phyloP scores from a whole-genome alignment of 805 yeast species.

The Yarrowia sp. region DNA sequence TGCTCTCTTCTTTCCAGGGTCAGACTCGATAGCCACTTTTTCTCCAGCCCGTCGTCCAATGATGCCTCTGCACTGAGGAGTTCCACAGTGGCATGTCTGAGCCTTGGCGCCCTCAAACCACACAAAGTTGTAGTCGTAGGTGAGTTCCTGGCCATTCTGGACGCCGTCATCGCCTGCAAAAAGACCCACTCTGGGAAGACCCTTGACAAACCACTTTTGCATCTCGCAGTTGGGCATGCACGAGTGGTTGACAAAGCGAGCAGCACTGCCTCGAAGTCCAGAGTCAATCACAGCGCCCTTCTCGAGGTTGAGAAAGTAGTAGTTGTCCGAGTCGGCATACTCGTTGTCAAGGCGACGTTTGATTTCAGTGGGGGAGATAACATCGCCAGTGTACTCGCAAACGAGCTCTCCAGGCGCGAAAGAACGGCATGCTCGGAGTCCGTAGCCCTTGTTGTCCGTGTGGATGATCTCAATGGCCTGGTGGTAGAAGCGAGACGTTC shows the following conservation, averaged over 20 bases:
- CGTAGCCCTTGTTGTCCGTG: constrained; percentile 46
- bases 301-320: constrained; percentile 46
- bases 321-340: constrained; percentile 40
- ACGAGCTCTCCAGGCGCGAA: constrained; percentile 45
- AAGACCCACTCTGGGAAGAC: constrained; percentile 47
- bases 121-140: constrained; percentile 51
- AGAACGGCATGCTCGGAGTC: constrained; percentile 43
- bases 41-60: constrained; percentile 31
- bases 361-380: constrained; percentile 44
- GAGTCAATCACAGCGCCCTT: constrained; percentile 47
- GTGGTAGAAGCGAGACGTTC: constrained; percentile 1
- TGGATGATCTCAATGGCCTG: constrained; percentile 36
- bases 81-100: constrained; percentile 48
- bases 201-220: constrained; percentile 50
- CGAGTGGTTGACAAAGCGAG: constrained; percentile 52
- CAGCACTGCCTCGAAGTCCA: constrained; percentile 48
- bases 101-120: constrained; percentile 46
- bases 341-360: constrained; percentile 41
- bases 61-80: constrained; percentile 44
- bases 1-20: neutral
- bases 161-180: constrained; percentile 45
- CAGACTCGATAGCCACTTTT: neutral
- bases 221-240: constrained; percentile 50
- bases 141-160: constrained; percentile 45
- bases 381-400: constrained; percentile 52